phyloP scores from a whole-genome alignment of 2,329 filamentous ascomycete species.

The Delphinella strobiligena region DNA sequence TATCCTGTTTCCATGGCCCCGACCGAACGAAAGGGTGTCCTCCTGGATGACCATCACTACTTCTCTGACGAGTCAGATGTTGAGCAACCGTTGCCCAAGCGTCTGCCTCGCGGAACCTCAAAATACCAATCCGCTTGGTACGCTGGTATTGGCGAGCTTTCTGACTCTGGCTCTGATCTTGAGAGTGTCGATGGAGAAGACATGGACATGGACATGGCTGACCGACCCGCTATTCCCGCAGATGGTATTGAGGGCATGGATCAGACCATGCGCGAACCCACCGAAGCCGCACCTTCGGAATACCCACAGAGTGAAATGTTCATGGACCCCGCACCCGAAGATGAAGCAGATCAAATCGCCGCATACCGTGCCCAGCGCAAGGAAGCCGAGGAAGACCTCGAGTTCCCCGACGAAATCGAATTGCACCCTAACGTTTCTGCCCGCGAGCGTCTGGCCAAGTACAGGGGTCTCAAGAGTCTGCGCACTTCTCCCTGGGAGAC shows the following conservation, averaged over 20 bases:
- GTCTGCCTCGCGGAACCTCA: slow-evolving; percentile 81
- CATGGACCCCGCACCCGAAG: slow-evolving; percentile 63
- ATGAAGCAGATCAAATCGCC: slow-evolving; percentile 70
- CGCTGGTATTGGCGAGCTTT: slow-evolving; percentile 54
- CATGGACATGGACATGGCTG: slow-evolving; percentile 40
- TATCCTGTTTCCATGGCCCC: slow-evolving; percentile 34
- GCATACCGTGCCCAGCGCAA: slow-evolving; percentile 69
- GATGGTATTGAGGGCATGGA: slow-evolving; percentile 66
- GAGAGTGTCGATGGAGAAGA: slow-evolving; percentile 51
- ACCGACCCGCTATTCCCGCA: slow-evolving; percentile 49
- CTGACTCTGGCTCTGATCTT: slow-evolving; percentile 74
- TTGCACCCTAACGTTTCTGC: slow-evolving; percentile 78
- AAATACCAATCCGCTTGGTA: slow-evolving; percentile 94
- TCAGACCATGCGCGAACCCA: slow-evolving; percentile 37
- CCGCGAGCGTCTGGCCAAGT: slow-evolving; percentile 71
- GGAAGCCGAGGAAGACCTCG: slow-evolving; percentile 72
- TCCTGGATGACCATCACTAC: slow-evolving; percentile 95
- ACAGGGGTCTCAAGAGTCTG: slow-evolving; percentile 84
- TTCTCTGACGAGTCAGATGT: slow-evolving; percentile 72
- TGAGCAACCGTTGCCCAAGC: slow-evolving; percentile 51
- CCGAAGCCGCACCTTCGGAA: slow-evolving; percentile 61
- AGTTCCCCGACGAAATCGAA: slow-evolving; percentile 97
- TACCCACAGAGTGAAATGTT: slow-evolving; percentile 94
- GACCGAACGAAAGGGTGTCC: slow-evolving; percentile 60
- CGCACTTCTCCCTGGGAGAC: slow-evolving; percentile 81